phyloP scores from a whole-genome alignment of 192 early-diverging fungal genomes.

The Polychytrium aggregatum region DNA sequence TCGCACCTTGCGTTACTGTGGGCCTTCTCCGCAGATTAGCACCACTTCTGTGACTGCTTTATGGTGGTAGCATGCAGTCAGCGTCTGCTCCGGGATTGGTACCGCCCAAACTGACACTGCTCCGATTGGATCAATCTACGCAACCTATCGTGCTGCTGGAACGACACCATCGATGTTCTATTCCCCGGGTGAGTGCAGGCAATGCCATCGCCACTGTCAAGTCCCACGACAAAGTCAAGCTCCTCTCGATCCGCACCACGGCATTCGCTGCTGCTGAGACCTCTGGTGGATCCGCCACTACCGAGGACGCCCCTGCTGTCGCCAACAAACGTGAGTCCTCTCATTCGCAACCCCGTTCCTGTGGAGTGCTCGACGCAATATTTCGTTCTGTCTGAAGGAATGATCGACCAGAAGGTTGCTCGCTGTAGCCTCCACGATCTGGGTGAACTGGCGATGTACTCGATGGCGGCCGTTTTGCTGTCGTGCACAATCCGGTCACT shows the following conservation, averaged over 20 bases:
- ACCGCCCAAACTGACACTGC: no score
- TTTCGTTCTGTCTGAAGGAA: no score
- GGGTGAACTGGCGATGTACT: no score
- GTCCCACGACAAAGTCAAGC: constrained; percentile 73
- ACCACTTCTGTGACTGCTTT: no score
- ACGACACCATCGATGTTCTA: background rate
- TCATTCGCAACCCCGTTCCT: no score
- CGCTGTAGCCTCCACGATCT: no score
- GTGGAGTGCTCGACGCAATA: no score
- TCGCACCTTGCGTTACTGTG: background rate
- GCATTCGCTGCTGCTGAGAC: constrained; percentile 70
- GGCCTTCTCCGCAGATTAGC: no score
- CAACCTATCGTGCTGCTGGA: background rate
- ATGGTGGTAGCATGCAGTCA: no score
- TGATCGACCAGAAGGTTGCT: no score
- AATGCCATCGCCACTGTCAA: constrained; percentile 96
- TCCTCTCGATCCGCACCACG: constrained; percentile 82
- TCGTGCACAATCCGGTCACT: background rate
- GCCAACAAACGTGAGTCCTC: constrained; percentile 24
- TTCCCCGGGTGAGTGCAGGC: constrained; percentile 36
- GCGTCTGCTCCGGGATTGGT: no score
- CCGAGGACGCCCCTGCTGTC: constrained; percentile 58
- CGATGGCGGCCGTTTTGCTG: background rate
- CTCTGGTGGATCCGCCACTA: constrained; percentile 39
- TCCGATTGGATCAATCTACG: background rate